These are phyloP conservation scores for Diplotaxis tenuifolia DNA, from an alignment of 345 rosid species.

Conservation along the genomic window DNA sequence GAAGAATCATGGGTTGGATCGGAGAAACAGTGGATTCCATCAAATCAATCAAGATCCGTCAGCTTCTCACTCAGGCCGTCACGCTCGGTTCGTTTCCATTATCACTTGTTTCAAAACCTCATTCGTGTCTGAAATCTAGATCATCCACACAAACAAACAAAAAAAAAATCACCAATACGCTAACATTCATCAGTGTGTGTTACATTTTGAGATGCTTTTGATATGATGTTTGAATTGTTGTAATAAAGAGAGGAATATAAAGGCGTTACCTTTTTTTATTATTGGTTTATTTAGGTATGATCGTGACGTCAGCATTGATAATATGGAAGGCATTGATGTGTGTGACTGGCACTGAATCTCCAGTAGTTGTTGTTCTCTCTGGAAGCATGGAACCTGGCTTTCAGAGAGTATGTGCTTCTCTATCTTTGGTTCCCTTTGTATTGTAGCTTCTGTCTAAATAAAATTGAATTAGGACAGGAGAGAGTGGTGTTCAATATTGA, in stretches of 20 bases:
- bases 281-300: conserved; percentile 62
- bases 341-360: conserved; percentile 95
- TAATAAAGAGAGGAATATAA: background rate
- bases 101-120: background rate
- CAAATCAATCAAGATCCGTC: conserved; percentile 80
- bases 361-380: conserved; percentile 97
- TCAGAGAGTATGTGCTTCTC: conserved; percentile 62
- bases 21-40: conserved; percentile 76
- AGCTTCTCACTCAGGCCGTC: conserved; percentile 72
- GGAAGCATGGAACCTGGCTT: conserved; percentile 99
- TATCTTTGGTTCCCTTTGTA: background rate
- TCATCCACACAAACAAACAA: background rate
- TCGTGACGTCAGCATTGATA: conserved; percentile 89
- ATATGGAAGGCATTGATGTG: conserved; percentile 98
- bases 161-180: too few relatives aligned
- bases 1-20: conserved; percentile 62
- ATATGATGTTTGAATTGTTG: background rate
- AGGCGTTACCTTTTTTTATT: background rate
- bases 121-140: background rate
- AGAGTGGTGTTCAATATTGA: conserved; percentile 94
- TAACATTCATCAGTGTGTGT: too few relatives aligned
- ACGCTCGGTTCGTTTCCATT: conserved; percentile 65
- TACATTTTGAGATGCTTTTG: background rate
- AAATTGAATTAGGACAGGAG: conserved; percentile 69
- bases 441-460: background rate